Conservation (phyloP, 495 filamentous ascomycete genomes). For the Echria macrotheca region DNA sequence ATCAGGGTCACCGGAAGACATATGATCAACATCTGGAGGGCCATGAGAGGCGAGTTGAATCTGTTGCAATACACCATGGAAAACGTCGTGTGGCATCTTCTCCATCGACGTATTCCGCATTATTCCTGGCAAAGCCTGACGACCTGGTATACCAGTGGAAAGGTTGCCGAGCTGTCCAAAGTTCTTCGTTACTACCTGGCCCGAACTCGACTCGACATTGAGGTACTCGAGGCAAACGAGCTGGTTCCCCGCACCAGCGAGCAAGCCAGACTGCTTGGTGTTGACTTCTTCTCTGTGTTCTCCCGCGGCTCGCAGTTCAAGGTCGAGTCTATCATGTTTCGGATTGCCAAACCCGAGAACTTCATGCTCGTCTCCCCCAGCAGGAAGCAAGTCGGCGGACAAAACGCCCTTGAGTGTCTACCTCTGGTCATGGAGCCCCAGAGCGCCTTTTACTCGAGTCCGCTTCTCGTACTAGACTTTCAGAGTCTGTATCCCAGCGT, state of each 20-base stretch:
- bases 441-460: conserved; percentile 88
- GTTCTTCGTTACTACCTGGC: conserved; percentile 72
- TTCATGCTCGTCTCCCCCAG: conserved; percentile 86
- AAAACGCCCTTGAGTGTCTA: conserved; percentile 92
- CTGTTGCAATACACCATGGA: conserved; percentile 94
- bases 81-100: conserved; percentile 88
- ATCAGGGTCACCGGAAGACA: conserved; percentile 87
- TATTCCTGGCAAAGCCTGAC: conserved; percentile 76
- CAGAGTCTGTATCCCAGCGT: conserved; percentile 94
- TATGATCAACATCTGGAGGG: conserved; percentile 96
- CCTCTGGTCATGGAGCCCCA: conserved; percentile 98
- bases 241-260: conserved; percentile 86
- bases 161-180: conserved; percentile 63
- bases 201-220: conserved; percentile 75
- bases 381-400: conserved; percentile 82
- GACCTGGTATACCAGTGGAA: conserved; percentile 67
- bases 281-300: conserved; percentile 95
- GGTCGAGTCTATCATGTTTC: conserved; percentile 97
- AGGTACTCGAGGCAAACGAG: conserved; percentile 89
- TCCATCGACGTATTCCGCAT: conserved; percentile 88
- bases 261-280: conserved; percentile 85
- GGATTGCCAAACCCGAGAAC: conserved; percentile 95
- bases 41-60: conserved; percentile 86
- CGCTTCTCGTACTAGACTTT: conserved; percentile 88
- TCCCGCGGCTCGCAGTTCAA: conserved; percentile 95